phyloP scores from a whole-genome alignment of 768 basidiomycete species.

The Lactarius tabidus region DNA sequence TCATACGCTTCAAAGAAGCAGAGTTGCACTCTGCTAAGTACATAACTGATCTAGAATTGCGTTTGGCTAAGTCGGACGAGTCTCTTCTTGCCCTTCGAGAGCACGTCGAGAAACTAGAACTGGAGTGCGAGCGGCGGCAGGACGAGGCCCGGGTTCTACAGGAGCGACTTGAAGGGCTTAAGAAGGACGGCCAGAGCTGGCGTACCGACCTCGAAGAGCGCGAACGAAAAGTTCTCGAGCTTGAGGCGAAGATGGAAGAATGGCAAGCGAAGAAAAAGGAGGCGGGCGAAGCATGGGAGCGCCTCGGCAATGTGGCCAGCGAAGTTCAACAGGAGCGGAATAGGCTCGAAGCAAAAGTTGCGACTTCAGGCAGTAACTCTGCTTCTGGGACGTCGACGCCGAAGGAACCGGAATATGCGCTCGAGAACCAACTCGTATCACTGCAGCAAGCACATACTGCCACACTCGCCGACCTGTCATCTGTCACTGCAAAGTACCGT shows the following conservation, averaged over 20 bases:
- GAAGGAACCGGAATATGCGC: conserved; percentile 35
- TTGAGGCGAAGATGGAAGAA: conserved; percentile 75
- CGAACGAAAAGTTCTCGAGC: conserved; percentile 66
- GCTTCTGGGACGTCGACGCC: conserved; percentile 33
- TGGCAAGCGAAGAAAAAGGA: conserved; percentile 72
- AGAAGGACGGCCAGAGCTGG: conserved; percentile 77
- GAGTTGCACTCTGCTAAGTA: conserved; percentile 73
- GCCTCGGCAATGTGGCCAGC: conserved; percentile 62
- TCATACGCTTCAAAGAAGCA: conserved; percentile 68
- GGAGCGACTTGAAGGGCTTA: conserved; percentile 60
- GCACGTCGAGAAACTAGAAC: conserved; percentile 72
- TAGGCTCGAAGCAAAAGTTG: conserved; percentile 48
- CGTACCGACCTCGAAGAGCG: conserved; percentile 79
- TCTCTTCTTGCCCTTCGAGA: conserved; percentile 64
- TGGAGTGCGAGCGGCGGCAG: conserved; percentile 67
- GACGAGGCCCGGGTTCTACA: conserved; percentile 70
- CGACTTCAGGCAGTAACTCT: conserved; percentile 30
- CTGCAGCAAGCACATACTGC: conserved; percentile 82
- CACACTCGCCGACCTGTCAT: conserved; percentile 74
- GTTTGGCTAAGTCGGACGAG: conserved; percentile 74
- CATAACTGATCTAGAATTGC: conserved; percentile 81
- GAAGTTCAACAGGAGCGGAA: conserved; percentile 69
- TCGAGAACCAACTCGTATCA: conserved; percentile 60
- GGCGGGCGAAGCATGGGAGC: conserved; percentile 59
- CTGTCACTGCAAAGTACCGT: conserved; percentile 76